Evolutionary conservation across 495 filamentous ascomycete genomes (phyloP), one percentile per base, ranked within the genome.

Genomic region (Echria macrotheca): DNA sequence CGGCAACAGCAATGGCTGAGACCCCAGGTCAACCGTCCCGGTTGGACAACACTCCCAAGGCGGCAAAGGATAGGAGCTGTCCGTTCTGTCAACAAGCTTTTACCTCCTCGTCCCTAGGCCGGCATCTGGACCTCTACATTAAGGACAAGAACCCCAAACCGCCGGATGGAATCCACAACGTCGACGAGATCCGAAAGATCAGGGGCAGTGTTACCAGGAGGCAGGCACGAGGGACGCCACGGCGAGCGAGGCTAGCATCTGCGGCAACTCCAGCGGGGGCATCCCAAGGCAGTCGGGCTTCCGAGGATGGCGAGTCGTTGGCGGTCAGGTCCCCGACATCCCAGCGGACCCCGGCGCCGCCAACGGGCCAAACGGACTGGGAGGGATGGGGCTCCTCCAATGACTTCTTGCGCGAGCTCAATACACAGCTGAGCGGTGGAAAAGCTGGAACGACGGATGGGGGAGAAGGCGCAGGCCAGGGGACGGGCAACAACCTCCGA

Each of bases 101-200:
- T 56, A 96, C 90, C 2, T 95, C 90, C 6, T 95, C 89, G 5
- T 93, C 88, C 3, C 75, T 96, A n/a, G 90, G 90, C 19, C 85
- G 90, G 29, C 90, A 96, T 69, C 78, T 95, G 21, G 90, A 96
- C 61, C 77, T 93, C 26, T 95, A 90, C 62, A 85, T 95, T 52
- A 87, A 86, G 61, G 82, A 85, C 55, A 91, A 87, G 68, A 95
- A 95, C 60, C 82, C 84, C 4, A 89, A 87, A 58, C 71, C 82
- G 1, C 77, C 88, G 3, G 90, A 96, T 67, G 89, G 89, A 7
- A 59, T 94, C 35, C 90, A 96, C 66, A 76, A 94, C 69, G 85
- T 95, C 24, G 86, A 89, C 5, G 86, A 86, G 66, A 96, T 96
- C 61, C 75, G 80, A 57, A 85, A 83, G 63, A 72, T 93, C 54